phyloP scores from a whole-genome alignment of 2,329 filamentous ascomycete genomes.

The Monilinia aucupariae region DNA sequence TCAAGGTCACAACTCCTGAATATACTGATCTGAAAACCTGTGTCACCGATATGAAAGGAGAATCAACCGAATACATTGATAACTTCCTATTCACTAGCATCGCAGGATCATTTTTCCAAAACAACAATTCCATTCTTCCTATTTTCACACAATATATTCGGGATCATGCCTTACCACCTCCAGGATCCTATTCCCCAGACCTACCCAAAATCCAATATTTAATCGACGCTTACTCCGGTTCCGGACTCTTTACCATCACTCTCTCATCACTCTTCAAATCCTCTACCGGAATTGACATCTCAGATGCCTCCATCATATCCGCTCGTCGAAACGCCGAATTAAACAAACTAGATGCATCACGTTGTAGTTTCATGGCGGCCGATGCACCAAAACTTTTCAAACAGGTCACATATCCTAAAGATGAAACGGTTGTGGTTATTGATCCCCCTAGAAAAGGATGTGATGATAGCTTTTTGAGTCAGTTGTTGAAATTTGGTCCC shows the following conservation, averaged over 20 bases:
- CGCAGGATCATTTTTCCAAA: conserved; percentile 95
- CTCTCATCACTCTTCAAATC: conserved; percentile 79
- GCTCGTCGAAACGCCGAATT: conserved; percentile 72
- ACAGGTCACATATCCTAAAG: conserved; percentile 64
- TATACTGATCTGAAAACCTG: conserved; percentile 79
- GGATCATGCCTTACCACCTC: conserved; percentile 61
- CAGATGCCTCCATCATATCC: conserved; percentile 68
- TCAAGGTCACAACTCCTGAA: conserved; percentile 38
- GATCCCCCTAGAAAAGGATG: conserved; percentile 97
- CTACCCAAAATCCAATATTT: conserved; percentile 65
- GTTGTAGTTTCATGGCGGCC: conserved; percentile 81
- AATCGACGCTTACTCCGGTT: conserved; percentile 96
- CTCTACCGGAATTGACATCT: conserved; percentile 87
- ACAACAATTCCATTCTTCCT: conserved; percentile 96
- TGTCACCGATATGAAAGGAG: conserved; percentile 78
- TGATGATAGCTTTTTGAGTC: conserved; percentile 74
- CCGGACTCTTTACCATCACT: conserved; percentile 93
- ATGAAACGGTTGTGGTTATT: conserved; percentile 87
- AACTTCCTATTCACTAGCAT: conserved; percentile 79
- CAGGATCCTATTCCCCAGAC: conserved; percentile 33
- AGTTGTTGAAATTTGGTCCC: conserved; percentile 74
- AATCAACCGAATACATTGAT: conserved; percentile 81
- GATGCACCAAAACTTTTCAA: conserved; percentile 82
- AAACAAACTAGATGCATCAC: conserved; percentile 63
- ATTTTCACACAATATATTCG: conserved; percentile 83